phyloP scores from a whole-genome alignment of 140 eudicot genomes.

The Artemisia princeps region DNA sequence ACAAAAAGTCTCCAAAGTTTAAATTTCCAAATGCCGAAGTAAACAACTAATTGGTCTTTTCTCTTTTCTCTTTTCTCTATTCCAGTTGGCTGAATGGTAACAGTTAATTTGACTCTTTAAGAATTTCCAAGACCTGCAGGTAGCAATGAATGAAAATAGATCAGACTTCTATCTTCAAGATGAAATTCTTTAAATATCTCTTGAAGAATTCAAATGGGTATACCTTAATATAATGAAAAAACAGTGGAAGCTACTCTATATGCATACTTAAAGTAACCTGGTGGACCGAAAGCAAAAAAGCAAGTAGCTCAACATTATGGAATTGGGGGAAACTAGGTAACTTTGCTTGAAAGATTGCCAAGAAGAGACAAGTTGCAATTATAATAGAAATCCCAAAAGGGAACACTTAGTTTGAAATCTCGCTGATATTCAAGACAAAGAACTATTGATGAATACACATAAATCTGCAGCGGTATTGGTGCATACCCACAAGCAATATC shows the following conservation, averaged over 20 bases:
- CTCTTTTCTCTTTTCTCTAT: too few relatives aligned
- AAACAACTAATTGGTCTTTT: too few relatives aligned
- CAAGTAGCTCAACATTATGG: slow-evolving; percentile 3
- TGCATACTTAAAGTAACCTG: not conserved
- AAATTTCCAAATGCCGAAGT: too few relatives aligned
- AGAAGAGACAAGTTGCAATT: not conserved
- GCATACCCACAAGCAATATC: not conserved
- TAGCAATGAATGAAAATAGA: too few relatives aligned
- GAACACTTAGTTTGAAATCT: not conserved
- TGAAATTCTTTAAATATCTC: slow-evolving; percentile 5
- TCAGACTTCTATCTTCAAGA: slow-evolving; percentile 16
- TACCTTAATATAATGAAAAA: not conserved
- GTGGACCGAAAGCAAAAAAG: not conserved
- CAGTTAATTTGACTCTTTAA: too few relatives aligned
- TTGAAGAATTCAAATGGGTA: slow-evolving; percentile 2
- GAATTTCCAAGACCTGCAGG: too few relatives aligned
- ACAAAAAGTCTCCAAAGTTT: too few relatives aligned
- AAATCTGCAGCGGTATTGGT: not conserved
- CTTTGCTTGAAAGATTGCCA: slow-evolving; percentile 14
- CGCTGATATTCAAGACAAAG: not conserved
- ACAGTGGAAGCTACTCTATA: not conserved
- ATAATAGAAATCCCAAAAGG: not conserved
- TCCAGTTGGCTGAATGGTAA: too few relatives aligned
- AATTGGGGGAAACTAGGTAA: slow-evolving; percentile 18
- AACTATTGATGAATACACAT: not conserved